These are phyloP conservation scores for Sungouiozyma ichnusensis DNA, from an alignment of 805 yeast genomes.

Conservation along the genomic window DNA sequence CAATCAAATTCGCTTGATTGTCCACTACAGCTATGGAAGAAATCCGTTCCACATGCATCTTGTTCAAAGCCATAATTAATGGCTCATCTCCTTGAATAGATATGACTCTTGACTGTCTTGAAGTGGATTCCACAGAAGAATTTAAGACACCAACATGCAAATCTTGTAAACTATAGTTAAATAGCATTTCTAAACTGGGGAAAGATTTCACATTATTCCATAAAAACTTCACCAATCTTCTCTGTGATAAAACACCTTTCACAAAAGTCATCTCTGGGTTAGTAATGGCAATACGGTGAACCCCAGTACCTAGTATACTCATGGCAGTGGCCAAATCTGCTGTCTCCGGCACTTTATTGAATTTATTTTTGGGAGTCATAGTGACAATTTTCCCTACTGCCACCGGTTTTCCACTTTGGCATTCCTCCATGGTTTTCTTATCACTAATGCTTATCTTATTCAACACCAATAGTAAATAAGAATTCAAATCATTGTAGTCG, in stretches of 20 bases:
- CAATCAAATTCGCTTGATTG: slow-evolving; percentile 59
- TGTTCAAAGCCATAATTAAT: slow-evolving; percentile 73
- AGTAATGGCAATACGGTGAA: slow-evolving; percentile 82
- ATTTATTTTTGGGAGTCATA: slow-evolving; percentile 81
- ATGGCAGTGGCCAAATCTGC: slow-evolving; percentile 66
- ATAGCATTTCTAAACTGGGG: slow-evolving; percentile 65
- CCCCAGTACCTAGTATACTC: slow-evolving; percentile 88
- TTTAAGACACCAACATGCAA: slow-evolving; percentile 60
- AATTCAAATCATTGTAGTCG: slow-evolving; percentile 84
- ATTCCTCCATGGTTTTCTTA: slow-evolving; percentile 35
- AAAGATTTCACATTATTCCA: slow-evolving; percentile 92
- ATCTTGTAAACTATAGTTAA: slow-evolving; percentile 58
- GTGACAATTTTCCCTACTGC: slow-evolving; percentile 83
- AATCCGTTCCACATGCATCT: slow-evolving; percentile 76
- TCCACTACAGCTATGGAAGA: slow-evolving; percentile 92
- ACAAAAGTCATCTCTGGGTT: slow-evolving; percentile 43
- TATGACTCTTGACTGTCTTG: slow-evolving; percentile 44
- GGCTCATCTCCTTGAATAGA: slow-evolving; percentile 81
- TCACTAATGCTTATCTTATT: slow-evolving; percentile 46
- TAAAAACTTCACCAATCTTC: slow-evolving; percentile 70
- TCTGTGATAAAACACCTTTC: slow-evolving; percentile 81
- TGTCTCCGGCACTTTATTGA: slow-evolving; percentile 60
- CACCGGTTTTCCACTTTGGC: slow-evolving; percentile 80
- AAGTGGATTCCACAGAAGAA: slow-evolving; percentile 29
- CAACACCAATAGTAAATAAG: slow-evolving; percentile 74